phyloP scores from a whole-genome alignment of 345 rosid species.

The Heritiera littoralis region DNA sequence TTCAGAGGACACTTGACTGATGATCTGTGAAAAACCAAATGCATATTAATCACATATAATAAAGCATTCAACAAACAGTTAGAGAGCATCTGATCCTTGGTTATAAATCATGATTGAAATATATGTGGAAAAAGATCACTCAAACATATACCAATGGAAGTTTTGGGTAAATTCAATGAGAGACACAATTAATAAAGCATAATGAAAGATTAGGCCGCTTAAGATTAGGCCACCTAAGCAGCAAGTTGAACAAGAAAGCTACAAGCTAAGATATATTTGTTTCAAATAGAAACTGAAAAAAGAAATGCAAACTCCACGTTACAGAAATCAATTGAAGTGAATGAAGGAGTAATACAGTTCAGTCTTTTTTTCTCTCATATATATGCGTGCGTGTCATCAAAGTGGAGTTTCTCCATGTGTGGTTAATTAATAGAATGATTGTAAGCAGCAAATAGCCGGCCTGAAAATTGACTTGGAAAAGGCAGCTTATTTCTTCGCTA shows the following conservation, averaged over 20 bases:
- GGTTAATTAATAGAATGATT: neutral
- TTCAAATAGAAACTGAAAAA: neutral
- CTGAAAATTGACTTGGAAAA: neutral
- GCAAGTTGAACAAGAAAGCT: neutral
- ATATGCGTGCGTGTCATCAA: neutral
- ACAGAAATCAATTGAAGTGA: neutral
- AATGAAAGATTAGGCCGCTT: neutral
- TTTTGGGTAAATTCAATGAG: neutral
- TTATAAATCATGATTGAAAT: conserved; percentile 4
- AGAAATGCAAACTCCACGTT: neutral
- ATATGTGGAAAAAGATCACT: neutral
- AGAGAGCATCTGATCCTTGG: conserved; percentile 10
- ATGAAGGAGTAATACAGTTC: neutral
- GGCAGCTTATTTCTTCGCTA: neutral
- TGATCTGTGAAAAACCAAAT: conserved; percentile 42
- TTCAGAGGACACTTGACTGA: conserved; percentile 88
- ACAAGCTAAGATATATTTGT: neutral
- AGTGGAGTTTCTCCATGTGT: neutral
- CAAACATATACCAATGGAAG: neutral
- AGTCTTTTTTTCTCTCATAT: neutral
- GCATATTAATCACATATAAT: neutral
- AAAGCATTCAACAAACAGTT: neutral
- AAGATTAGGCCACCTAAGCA: neutral
- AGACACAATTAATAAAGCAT: neutral
- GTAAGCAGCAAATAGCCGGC: neutral